Conservation (phyloP, 192 early-diverging fungal genomes). For the Borealophlyctis nickersoniae region DNA sequence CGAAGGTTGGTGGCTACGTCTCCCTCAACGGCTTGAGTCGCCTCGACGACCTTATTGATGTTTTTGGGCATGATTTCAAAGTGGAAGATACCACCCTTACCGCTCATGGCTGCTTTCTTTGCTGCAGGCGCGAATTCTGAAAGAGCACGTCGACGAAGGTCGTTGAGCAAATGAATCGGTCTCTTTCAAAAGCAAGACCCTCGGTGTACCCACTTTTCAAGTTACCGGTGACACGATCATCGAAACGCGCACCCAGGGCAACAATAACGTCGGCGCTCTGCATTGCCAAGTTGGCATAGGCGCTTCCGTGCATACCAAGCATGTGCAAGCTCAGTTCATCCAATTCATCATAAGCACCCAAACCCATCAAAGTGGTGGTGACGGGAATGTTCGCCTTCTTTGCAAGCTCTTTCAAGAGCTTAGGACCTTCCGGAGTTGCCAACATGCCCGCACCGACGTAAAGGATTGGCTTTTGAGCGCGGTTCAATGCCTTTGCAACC, state of each 20-base stretch:
- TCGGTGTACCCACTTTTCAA: conserved; percentile 47
- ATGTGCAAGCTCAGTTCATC: conserved; percentile 91
- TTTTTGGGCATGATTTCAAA: conserved; percentile 99
- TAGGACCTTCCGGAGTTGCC: conserved; percentile 75
- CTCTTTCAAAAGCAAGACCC: neutral
- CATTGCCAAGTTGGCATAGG: conserved; percentile 97
- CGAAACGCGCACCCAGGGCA: conserved; percentile 94
- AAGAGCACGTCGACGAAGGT: neutral
- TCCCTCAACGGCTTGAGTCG: conserved; percentile 88
- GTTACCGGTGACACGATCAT: conserved; percentile 95
- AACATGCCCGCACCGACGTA: conserved; percentile 95
- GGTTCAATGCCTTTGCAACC: conserved; percentile 82
- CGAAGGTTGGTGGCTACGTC: conserved; percentile 88
- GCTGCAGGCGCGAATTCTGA: conserved; percentile 90
- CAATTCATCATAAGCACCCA: conserved; percentile 91
- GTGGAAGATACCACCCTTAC: conserved; percentile 93
- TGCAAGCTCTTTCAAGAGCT: conserved; percentile 77
- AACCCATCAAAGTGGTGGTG: conserved; percentile 90
- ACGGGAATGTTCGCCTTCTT: conserved; percentile 91
- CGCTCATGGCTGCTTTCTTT: conserved; percentile 77
- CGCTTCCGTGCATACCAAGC: conserved; percentile 98
- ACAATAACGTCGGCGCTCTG: conserved; percentile 94
- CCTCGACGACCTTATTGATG: conserved; percentile 97
- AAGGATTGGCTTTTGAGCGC: conserved; percentile 86
- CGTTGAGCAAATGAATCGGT: no score